A percentile compares a stretch with the other conserved stretches of the same genome.
These are phyloP conservation scores for Achaetomiella virescens DNA, from an alignment of 495 filamentous ascomycete species.

Conservation along the genomic window DNA sequence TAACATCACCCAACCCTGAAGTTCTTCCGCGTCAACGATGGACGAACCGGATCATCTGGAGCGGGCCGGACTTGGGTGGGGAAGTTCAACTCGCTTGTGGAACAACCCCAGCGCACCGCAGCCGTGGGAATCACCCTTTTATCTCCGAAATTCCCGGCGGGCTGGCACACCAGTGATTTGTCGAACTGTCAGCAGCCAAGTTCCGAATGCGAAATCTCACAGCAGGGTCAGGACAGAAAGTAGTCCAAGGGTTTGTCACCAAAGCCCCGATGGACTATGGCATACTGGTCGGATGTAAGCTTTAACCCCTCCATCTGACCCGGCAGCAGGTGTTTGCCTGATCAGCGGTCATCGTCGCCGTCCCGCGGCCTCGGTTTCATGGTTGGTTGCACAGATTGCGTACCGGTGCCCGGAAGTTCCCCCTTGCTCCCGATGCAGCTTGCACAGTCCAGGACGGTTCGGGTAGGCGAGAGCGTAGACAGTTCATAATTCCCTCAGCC, in stretches of 20 bases:
- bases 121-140: background rate
- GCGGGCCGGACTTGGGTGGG: slow-evolving; percentile 10
- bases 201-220: no score
- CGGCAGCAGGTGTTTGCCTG: no score
- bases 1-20: no score
- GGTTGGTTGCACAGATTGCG: background rate
- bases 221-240: no score
- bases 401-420: background rate
- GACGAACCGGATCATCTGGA: slow-evolving; percentile 2
- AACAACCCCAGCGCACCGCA: background rate
- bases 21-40: no score
- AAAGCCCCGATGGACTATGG: no score
- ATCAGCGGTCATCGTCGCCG: no score
- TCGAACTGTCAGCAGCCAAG: no score
- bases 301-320: no score
- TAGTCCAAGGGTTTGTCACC: no score
- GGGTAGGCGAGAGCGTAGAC: slow-evolving; percentile 1
- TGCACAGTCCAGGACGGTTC: slow-evolving; percentile 4
- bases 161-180: background rate
- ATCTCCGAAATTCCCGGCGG: slow-evolving; percentile 9
- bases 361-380: background rate
- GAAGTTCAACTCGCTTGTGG: background rate
- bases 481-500: no score
- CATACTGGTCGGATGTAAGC: no score
- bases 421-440: background rate